Base-by-base conservation (phyloP, 2,329 filamentous ascomycete species). In the Xylaria sp. region DNA sequence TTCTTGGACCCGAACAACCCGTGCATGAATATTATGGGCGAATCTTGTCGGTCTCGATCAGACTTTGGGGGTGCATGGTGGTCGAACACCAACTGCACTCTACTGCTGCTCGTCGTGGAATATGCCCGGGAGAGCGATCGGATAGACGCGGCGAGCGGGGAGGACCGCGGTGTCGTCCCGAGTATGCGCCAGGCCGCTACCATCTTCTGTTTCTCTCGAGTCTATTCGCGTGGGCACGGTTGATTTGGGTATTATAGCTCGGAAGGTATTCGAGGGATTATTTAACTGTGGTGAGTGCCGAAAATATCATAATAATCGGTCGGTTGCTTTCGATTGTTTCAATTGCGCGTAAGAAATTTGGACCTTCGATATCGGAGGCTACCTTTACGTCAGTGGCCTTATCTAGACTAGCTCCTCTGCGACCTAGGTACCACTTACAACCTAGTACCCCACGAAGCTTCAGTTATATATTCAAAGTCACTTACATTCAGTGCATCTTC, bases 1-100 rank as follows among this genome's bases (percentile, higher is more conserved):
- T 93, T 94, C 83, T 97, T 97, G 46, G 93, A 97, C 23, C 95
- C 95, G 77, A 98, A 98, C 12, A 98, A 85, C 0, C 96, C 95
- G 79, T 98, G 95, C 77, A 98, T 89, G 73, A 98, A 92, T 70
- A 98, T 82, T 72, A 98, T 93, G 1, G 94, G 92, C 48, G 82
- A 76, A 41, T 80, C 79, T 69, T 82, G 80, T 67, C 80, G 78
- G 76, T 84, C 77, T 12, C 68, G 62, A 31, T 81, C 79, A 1
- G 80, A 79, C 59, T 83, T 84, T 0, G 82, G 75, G 1, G 91
- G 89, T 75, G 87, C 83, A 77, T 94, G 89, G 52, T 92, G 82
- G 75, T 93, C 91, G 78, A 88, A 94, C 1, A 86, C 86, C 43
- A 94, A 81, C 20, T 63, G 61, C 12, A 74, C 69, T 51, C 72